phyloP scores from a whole-genome alignment of 148 eudicot genomes.

The Fagopyrum homotropicum region DNA sequence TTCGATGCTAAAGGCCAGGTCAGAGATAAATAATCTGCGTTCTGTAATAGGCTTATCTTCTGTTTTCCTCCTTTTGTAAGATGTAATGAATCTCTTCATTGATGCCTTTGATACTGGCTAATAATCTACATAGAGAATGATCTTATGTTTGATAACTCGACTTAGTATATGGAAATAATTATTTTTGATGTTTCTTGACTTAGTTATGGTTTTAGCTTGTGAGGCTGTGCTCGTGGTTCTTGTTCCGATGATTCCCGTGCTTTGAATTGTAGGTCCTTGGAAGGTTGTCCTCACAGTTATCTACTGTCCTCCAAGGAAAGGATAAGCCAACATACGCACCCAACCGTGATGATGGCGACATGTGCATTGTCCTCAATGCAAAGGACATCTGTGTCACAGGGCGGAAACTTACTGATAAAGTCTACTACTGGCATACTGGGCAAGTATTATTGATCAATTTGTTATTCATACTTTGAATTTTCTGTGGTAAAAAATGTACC shows the following conservation, averaged over 20 bases:
- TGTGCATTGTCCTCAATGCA: slow-evolving; percentile 90
- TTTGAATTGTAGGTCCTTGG: slow-evolving; percentile 61
- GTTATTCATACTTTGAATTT: not conserved
- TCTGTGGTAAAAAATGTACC: not conserved
- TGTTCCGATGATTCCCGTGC: not conserved
- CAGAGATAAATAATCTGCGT: not conserved
- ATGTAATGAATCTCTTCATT: not conserved
- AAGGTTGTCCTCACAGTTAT: slow-evolving; percentile 79
- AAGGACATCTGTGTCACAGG: slow-evolving; percentile 86
- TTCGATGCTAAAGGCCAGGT: slow-evolving; percentile 99
- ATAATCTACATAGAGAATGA: not conserved
- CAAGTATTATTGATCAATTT: slow-evolving; percentile 20
- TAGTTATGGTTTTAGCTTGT: not conserved
- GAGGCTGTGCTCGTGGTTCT: not conserved
- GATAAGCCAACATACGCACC: slow-evolving; percentile 93
- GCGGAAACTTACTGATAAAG: slow-evolving; percentile 83
- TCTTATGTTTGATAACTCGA: not conserved
- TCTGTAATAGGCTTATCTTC: not conserved
- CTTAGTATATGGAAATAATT: not conserved
- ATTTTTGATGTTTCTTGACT: not conserved
- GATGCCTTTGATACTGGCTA: not conserved
- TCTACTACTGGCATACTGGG: slow-evolving; percentile 94
- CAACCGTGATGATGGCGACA: slow-evolving; percentile 90
- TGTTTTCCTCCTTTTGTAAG: slow-evolving; percentile 3
- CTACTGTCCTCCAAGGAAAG: slow-evolving; percentile 90